Evolutionary conservation across 495 filamentous ascomycete species (phyloP), one percentile per base, ranked within the genome.

Genomic region (Pseudotulostoma volvatum): DNA sequence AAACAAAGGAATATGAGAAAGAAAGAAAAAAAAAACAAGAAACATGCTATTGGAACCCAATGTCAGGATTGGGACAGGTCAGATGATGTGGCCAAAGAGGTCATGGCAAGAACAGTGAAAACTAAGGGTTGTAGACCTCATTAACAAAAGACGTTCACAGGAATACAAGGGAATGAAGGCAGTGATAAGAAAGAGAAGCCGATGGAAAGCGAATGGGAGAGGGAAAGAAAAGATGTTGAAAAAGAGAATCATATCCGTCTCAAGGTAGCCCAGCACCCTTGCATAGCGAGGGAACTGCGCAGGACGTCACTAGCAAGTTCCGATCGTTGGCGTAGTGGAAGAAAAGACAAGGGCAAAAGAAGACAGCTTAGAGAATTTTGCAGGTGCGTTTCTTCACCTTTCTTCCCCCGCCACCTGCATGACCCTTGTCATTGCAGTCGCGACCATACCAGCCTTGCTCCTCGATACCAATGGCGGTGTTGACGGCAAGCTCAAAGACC

Each of bases 401-500:
- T 56, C 46, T 33, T 8, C 52, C 42, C 4, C 46, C 46, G 31
- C 53, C 51, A 11, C 48, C 46, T 9, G 41, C 45, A 20, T 51
- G 48, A 16, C 50, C 68, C 40, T 53, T 56, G 36, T 49, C 44
- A 62, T 53, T 50, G 44, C 55, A 43, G 34, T 34, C 35, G 50
- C 34, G 54, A 38, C 13, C 54, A 50, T 42, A 49, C 51, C 47
- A 65, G 34, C 49, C 52, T 44, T 64, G 49, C 38, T 67, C 57
- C 36, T 70, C 58, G n/a, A 55, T 47, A 4, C 52, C 49, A 17
- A 96, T 81, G 9, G 86, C 85, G 34, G 79, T 84, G 46, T 84
- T 77, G 50, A 97, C 85, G 9, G 90, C 90, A 31, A 71, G 63
- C 47, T 85, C 75, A 56, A 97, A 97, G 48, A 97, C 86, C 44